phyloP scores from a whole-genome alignment of 768 basidiomycete species.

The Peribolospora kevripleyi region DNA sequence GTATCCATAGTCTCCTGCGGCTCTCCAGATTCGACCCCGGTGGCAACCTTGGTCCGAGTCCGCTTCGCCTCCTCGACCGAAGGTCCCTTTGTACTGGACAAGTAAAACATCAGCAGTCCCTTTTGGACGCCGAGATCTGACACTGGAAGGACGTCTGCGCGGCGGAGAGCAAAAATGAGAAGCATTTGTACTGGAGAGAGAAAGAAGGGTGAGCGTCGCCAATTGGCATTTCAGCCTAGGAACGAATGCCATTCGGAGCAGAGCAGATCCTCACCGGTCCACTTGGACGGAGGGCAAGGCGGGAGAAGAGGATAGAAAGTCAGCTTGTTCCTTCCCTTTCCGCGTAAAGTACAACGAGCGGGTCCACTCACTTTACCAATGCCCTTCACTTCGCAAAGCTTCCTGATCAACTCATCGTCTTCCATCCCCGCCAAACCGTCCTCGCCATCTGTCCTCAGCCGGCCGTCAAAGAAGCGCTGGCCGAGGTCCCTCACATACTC shows the following conservation, averaged over 20 bases:
- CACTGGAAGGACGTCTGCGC: conserved; percentile 54
- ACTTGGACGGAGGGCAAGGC: conserved; percentile 1
- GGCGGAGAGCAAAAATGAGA: conserved; percentile 59
- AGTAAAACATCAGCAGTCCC: conserved; percentile 10
- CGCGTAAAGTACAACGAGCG: background rate
- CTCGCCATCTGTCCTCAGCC: conserved; percentile 31
- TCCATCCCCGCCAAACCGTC: conserved; percentile 40
- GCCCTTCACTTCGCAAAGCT: conserved; percentile 40
- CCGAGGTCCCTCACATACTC: conserved; percentile 72
- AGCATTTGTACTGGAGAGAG: conserved; percentile 33
- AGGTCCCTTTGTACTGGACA: too few species aligned
- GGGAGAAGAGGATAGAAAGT: background rate
- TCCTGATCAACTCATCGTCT: conserved; percentile 34
- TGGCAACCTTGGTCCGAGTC: too few species aligned
- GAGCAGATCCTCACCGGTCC: conserved; percentile 37
- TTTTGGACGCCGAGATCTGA: conserved; percentile 19
- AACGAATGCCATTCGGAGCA: background rate
- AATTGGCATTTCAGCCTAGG: conserved; percentile 14
- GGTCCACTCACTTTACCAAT: conserved; percentile 8
- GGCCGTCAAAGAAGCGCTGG: conserved; percentile 50
- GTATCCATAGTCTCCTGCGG: background rate
- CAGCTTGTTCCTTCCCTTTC: background rate
- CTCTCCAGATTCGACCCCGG: conserved; percentile 1
- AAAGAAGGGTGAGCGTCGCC: conserved; percentile 30
- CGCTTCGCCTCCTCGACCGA: too few species aligned